A percentile compares a stretch with the other conserved stretches of the same genome.
Evolutionary conservation across 345 rosid genomes (phyloP).

Genomic region (Dovyalis caffra): DNA sequence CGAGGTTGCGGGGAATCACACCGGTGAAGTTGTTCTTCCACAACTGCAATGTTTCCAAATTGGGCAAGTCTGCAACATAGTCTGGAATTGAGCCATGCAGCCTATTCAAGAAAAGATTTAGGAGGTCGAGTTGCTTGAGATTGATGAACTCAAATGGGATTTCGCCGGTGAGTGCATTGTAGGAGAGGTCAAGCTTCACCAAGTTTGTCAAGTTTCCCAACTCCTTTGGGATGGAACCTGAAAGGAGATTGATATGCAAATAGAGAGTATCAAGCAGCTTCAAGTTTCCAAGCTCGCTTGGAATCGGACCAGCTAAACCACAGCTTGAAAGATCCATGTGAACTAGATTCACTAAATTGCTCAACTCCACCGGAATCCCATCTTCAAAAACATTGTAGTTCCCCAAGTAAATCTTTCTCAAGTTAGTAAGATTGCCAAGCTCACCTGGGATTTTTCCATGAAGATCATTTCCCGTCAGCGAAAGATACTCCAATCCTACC

Average conservation of each 20-base stretch:
- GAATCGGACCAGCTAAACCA: constrained; percentile 69
- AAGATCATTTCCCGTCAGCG: constrained; percentile 78
- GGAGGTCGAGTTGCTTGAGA: constrained; percentile 58
- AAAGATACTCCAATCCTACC: constrained; percentile 53
- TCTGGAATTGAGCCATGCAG: constrained; percentile 80
- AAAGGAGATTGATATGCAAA: constrained; percentile 66
- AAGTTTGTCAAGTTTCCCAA: constrained; percentile 71
- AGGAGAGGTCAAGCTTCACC: constrained; percentile 72
- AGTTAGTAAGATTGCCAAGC: constrained; percentile 64
- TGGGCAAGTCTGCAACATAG: constrained; percentile 54
- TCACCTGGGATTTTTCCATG: constrained; percentile 65
- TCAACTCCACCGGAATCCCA: constrained; percentile 70
- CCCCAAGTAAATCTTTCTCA: constrained; percentile 67
- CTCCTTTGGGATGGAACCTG: constrained; percentile 62
- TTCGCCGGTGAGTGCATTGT: constrained; percentile 69
- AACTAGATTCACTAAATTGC: constrained; percentile 58
- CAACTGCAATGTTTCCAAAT: constrained; percentile 55
- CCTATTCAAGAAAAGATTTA: constrained; percentile 72
- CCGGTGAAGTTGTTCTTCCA: constrained; percentile 97
- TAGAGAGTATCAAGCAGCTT: constrained; percentile 61
- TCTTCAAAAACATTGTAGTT: constrained; percentile 67
- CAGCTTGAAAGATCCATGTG: constrained; percentile 76
- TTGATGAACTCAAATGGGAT: constrained; percentile 65
- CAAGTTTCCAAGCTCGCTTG: constrained; percentile 59
- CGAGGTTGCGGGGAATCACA: constrained; percentile 64